These are phyloP conservation scores for Thelonectria blattea DNA, from an alignment of 2,329 filamentous ascomycete species.

Conservation along the genomic window DNA sequence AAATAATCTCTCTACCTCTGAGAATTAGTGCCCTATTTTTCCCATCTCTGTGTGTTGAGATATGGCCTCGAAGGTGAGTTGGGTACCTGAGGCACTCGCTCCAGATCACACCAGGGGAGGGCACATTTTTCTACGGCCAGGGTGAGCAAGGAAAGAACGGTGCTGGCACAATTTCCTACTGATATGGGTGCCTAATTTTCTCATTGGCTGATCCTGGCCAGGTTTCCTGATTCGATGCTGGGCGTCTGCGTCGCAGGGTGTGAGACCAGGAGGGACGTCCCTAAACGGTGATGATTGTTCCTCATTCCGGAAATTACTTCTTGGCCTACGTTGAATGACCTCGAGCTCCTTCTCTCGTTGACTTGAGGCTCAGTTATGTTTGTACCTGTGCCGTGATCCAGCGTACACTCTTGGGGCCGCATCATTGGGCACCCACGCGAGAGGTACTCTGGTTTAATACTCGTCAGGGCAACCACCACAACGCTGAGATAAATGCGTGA, in stretches of 20 bases:
- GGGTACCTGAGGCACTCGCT: too few species aligned
- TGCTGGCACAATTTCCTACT: background rate
- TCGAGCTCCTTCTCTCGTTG: too few species aligned
- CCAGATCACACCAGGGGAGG: background rate
- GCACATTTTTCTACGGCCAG: background rate
- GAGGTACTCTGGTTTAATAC: constrained; percentile 5
- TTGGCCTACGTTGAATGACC: too few species aligned
- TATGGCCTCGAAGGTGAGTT: background rate
- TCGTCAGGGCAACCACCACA: constrained; percentile 28
- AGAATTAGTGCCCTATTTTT: background rate
- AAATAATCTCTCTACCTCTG: background rate
- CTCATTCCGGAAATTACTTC: too few species aligned
- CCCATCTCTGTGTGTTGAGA: background rate
- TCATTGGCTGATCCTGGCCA: background rate
- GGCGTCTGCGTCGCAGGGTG: background rate
- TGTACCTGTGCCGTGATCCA: background rate
- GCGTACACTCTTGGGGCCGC: background rate
- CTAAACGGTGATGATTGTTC: background rate
- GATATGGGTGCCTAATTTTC: background rate
- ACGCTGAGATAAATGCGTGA: constrained; percentile 1
- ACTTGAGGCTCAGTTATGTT: too few species aligned
- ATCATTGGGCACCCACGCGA: background rate
- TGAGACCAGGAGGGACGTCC: background rate
- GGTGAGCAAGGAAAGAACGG: background rate
- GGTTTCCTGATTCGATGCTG: background rate